These are phyloP conservation scores for Helichrysum umbraculigerum DNA, from an alignment of 129 eudicot species.

Conservation along the genomic window DNA sequence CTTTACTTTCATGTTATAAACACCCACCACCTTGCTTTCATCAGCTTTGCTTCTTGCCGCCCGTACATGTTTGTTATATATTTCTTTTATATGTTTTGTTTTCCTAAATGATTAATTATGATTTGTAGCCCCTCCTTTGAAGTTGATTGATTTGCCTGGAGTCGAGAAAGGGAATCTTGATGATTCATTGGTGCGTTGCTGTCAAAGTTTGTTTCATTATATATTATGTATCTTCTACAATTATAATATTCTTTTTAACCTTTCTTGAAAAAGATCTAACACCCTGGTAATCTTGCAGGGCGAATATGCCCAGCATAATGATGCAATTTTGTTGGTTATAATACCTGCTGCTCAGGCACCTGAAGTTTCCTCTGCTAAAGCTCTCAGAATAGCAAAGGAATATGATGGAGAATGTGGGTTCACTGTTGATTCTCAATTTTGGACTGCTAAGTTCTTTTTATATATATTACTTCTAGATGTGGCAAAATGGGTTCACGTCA, in stretches of 20 bases:
- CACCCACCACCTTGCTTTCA: neutral
- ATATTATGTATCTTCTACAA: neutral
- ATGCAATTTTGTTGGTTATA: slow-evolving; percentile 85
- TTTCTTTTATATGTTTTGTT: slow-evolving; percentile 10
- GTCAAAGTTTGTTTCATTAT: slow-evolving; percentile 2
- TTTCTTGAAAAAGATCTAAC: slow-evolving; percentile 5
- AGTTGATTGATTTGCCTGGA: slow-evolving; percentile 92
- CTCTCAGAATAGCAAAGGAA: slow-evolving; percentile 91
- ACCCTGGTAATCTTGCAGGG: slow-evolving; percentile 45
- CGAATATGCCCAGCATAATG: slow-evolving; percentile 83
- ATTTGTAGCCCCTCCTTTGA: slow-evolving; percentile 82
- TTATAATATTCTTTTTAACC: neutral
- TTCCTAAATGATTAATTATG: neutral
- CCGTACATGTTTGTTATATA: slow-evolving; percentile 7
- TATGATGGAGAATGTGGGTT: slow-evolving; percentile 83
- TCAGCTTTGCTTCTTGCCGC: slow-evolving; percentile 13
- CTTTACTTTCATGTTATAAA: neutral
- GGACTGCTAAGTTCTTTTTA: slow-evolving; percentile 6
- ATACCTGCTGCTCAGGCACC: slow-evolving; percentile 96
- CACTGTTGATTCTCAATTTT: slow-evolving; percentile 19
- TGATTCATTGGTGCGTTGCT: slow-evolving; percentile 78
- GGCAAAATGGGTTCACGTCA: neutral
- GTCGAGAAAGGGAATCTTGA: slow-evolving; percentile 84
- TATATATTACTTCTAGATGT: slow-evolving; percentile 18
- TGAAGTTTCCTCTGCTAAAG: slow-evolving; percentile 84